phyloP scores from a whole-genome alignment of 257 asterid genomes.

The Lavandula angustifolia region DNA sequence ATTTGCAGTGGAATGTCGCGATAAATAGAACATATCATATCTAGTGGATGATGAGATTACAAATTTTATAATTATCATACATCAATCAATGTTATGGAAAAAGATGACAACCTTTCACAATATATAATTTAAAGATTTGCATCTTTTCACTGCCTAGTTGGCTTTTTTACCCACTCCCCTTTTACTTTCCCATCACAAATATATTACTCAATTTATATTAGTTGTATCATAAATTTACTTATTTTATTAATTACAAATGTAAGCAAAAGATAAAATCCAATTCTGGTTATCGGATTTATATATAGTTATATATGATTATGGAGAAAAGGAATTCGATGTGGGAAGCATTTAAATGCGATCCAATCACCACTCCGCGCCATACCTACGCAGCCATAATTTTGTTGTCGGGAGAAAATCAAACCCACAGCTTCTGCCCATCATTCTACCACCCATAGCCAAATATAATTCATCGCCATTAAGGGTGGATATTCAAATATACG shows the following conservation, averaged over 20 bases:
- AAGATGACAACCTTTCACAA: conserved; percentile 56
- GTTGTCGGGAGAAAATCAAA: conserved; percentile 29
- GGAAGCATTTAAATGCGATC: not conserved
- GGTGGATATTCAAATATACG: not conserved
- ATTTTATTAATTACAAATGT: no score
- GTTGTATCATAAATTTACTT: no score
- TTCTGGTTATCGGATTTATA: no score
- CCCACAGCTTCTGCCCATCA: conserved; percentile 22
- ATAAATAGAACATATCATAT: no score
- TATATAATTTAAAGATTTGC: conserved; percentile 28
- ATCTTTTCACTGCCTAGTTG: conserved; percentile 19
- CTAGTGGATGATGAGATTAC: no score
- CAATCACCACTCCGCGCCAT: conserved; percentile 29
- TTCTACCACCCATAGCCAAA: conserved; percentile 1
- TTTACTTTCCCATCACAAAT: not conserved
- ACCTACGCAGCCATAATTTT: conserved; percentile 32
- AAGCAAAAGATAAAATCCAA: no score
- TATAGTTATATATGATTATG: not conserved
- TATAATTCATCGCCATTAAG: not conserved
- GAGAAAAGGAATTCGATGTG: not conserved
- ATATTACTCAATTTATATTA: not conserved
- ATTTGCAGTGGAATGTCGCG: no score
- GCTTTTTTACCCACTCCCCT: not conserved
- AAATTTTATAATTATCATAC: conserved; percentile 26
- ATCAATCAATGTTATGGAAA: conserved; percentile 50